Base-by-base conservation (phyloP, 495 filamentous ascomycete species). In the Penicillium tannophilum region DNA sequence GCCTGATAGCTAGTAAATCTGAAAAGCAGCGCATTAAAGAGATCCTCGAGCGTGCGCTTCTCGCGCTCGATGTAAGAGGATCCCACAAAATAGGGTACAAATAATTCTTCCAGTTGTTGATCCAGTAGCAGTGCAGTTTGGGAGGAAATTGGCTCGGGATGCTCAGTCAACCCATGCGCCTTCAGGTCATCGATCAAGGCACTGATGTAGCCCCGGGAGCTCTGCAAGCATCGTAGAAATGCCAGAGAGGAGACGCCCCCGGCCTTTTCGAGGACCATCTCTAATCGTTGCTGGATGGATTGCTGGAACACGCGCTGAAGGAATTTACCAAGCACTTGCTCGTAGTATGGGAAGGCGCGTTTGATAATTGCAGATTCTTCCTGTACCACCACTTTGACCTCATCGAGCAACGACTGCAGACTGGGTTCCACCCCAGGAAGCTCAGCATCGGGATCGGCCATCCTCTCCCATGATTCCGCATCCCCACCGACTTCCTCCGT, bases 231-330 rank as follows among this genome's bases (percentile, higher is more conserved):
- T 41, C 95, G 86, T 0, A 99, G 79, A 69, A 96, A 98, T 4
- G 95, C 93, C 23, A 99, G 76, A 5, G 91, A 92, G 2, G 95
- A 98, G 42, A 97, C 85, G 8, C 86, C 87, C 62, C 89, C 89
- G 12, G 95, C 93, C 73, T 96, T 97, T 58, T 96, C 91, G 44
- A 99, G 79, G 9, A 99, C 92, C 89, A 96, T 92, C 64, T 99
- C 95, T 12, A 99, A 80, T 3, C 92, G 81, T 72, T 98, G 94
- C 69, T 98, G 95, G 60, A 98, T 89, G 3, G 93, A 97, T 70
- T 99, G 95, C 68, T 99, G 93, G 69, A 98, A 99, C 6, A 99
- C 87, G 33, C 95, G 84, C 72, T 98, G 95, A 28, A 98, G 75
- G 62, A 99, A 99, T 59, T 90, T 91, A 39, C 86, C 84, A 45